phyloP scores from a whole-genome alignment of 1,139 yeast genomes.

The Casaregolazyma suthepensis region DNA sequence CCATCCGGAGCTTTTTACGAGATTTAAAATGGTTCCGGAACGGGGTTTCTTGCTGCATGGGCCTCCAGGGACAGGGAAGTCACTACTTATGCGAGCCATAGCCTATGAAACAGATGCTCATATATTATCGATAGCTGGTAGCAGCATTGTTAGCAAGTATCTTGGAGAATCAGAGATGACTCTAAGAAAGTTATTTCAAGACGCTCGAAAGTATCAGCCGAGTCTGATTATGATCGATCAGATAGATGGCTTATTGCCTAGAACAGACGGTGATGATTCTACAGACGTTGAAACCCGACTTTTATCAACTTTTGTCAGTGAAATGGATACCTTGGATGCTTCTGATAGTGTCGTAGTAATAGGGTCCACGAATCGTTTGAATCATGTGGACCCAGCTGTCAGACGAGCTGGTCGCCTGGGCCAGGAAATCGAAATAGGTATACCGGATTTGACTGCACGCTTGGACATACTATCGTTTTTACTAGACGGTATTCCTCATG shows the following conservation, averaged over 20 bases:
- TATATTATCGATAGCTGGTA: slow-evolving; percentile 79
- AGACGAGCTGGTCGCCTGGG: slow-evolving; percentile 93
- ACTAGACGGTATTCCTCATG: slow-evolving; percentile 60
- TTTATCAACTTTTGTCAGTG: slow-evolving; percentile 77
- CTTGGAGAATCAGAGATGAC: slow-evolving; percentile 99
- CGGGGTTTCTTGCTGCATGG: slow-evolving; percentile 88
- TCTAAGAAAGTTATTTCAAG: slow-evolving; percentile 81
- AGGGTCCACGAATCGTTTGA: slow-evolving; percentile 81
- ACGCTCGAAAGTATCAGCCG: slow-evolving; percentile 94
- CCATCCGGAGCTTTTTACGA: slow-evolving; percentile 66
- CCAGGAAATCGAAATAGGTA: slow-evolving; percentile 94
- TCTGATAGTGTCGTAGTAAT: slow-evolving; percentile 65
- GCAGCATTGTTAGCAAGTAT: slow-evolving; percentile 95
- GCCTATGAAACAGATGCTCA: slow-evolving; percentile 71
- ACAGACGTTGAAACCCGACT: slow-evolving; percentile 69
- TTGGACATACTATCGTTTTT: slow-evolving; percentile 70
- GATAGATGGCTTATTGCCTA: slow-evolving; percentile 87
- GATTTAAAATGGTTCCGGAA: slow-evolving; percentile 85
- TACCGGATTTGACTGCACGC: slow-evolving; percentile 95
- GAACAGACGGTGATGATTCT: slow-evolving; percentile 72
- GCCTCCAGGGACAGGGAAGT: slow-evolving; percentile 97
- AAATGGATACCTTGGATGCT: slow-evolving; percentile 85
- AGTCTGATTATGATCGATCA: slow-evolving; percentile 94
- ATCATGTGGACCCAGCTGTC: slow-evolving; percentile 75
- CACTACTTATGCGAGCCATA: slow-evolving; percentile 77